Conservation (phyloP, 176 grass and related monocot genomes). For the Ensete ventricosum region DNA sequence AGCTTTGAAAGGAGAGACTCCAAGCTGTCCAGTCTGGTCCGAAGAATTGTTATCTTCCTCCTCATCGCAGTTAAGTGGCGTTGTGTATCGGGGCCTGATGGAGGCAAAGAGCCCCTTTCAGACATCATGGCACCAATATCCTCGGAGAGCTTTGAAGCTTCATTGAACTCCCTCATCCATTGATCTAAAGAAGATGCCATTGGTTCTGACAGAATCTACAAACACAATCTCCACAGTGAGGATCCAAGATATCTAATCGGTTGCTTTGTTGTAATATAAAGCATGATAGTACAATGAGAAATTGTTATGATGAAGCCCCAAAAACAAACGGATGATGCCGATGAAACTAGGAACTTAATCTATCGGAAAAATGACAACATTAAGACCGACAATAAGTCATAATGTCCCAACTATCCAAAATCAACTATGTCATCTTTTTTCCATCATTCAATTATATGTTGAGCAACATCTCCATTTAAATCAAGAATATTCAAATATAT, state of each 20-base stretch:
- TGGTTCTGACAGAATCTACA: constrained; percentile 16
- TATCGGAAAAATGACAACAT: too few relatives aligned
- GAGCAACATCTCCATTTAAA: too few relatives aligned
- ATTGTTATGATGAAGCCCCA: too few relatives aligned
- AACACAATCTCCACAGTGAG: neutral
- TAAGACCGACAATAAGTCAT: too few relatives aligned
- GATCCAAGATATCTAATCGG: neutral
- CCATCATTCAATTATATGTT: too few relatives aligned
- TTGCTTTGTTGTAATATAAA: neutral
- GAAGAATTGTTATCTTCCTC: constrained; percentile 78
- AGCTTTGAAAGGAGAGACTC: constrained; percentile 48
- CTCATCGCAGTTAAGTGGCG: constrained; percentile 50
- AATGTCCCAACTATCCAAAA: too few relatives aligned
- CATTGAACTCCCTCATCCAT: constrained; percentile 74
- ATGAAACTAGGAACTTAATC: too few relatives aligned
- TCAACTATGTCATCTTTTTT: too few relatives aligned
- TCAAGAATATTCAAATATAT: too few relatives aligned
- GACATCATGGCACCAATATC: constrained; percentile 75
- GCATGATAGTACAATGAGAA: too few relatives aligned
- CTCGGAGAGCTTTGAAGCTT: constrained; percentile 72
- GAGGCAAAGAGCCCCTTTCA: constrained; percentile 69
- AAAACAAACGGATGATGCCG: too few relatives aligned
- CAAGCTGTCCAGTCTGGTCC: constrained; percentile 68
- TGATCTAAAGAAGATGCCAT: constrained; percentile 64
- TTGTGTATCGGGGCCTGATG: constrained; percentile 56